Evolutionary conservation across 2,329 filamentous ascomycete genomes (phyloP).

Genomic region (Plenodomus tracheiphilus): DNA sequence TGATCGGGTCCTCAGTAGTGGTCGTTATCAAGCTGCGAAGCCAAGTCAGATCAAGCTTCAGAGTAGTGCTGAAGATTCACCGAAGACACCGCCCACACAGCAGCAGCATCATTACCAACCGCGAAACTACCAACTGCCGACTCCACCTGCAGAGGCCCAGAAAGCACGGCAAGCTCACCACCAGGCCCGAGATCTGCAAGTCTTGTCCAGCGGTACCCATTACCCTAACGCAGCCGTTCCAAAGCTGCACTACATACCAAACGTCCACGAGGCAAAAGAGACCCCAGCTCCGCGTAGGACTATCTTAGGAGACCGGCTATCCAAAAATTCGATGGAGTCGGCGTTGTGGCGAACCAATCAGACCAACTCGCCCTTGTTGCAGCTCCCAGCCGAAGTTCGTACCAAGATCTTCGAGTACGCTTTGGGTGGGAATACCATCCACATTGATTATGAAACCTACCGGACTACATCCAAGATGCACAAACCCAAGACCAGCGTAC

Average conservation of each 20-base stretch:
- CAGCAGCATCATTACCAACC: not conserved
- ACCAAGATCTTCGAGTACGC: conserved; percentile 23
- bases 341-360: conserved; percentile 29
- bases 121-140: not conserved
- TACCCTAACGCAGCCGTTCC: not conserved
- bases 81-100: not conserved
- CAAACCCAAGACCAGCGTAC: conserved; percentile 1
- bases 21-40: not conserved
- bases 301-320: not conserved
- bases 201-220: not conserved
- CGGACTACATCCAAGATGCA: not conserved
- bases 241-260: not conserved
- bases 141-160: not conserved
- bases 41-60: not conserved
- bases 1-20: not conserved
- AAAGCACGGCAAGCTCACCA: not conserved
- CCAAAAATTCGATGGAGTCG: conserved; percentile 4
- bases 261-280: not conserved
- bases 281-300: not conserved
- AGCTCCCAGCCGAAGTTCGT: conserved; percentile 28
- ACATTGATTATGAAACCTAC: conserved; percentile 29
- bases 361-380: conserved; percentile 24
- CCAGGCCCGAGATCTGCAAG: not conserved
- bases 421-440: conserved; percentile 31
- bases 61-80: not conserved